Evolutionary conservation across 1,284 basidiomycete species (phyloP).

Genomic region (Trichosporon sp.): DNA sequence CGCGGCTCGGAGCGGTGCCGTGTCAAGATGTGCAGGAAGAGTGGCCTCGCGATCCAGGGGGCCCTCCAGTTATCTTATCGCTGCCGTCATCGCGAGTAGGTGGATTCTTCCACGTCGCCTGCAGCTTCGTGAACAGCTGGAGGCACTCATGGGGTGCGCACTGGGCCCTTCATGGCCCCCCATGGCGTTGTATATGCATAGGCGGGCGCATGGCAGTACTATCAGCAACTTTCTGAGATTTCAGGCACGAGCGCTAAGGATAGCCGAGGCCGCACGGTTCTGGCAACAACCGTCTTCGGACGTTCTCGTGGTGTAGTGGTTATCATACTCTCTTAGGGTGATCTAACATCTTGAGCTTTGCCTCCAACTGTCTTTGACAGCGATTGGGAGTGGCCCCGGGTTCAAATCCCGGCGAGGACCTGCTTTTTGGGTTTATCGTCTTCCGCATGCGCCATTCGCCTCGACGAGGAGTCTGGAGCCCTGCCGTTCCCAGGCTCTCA

Average conservation of each 20-base stretch:
- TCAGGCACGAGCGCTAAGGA: too few species aligned
- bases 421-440: background rate
- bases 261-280: background rate
- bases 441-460: too few species aligned
- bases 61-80: background rate
- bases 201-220: background rate
- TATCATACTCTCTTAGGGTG: conserved; percentile 1
- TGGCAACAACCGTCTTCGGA: background rate
- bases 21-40: too few species aligned
- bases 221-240: background rate
- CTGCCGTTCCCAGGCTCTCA: too few species aligned
- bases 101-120: too few species aligned
- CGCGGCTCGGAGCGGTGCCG: too few species aligned
- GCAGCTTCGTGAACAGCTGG: too few species aligned
- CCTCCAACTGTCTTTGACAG: background rate
- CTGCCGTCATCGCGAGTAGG: background rate
- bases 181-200: background rate
- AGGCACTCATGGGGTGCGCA: too few species aligned
- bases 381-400: background rate
- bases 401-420: background rate
- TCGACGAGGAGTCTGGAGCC: too few species aligned
- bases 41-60: too few species aligned
- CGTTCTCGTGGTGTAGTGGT: conserved; percentile 1
- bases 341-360: conserved; percentile 1
- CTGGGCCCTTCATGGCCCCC: too few species aligned